Percentiles rank a stretch among this genome's conserved stretches.
Evolutionary conservation across 495 filamentous ascomycete species (phyloP).

Genomic region (Daldinia bambusicola): DNA sequence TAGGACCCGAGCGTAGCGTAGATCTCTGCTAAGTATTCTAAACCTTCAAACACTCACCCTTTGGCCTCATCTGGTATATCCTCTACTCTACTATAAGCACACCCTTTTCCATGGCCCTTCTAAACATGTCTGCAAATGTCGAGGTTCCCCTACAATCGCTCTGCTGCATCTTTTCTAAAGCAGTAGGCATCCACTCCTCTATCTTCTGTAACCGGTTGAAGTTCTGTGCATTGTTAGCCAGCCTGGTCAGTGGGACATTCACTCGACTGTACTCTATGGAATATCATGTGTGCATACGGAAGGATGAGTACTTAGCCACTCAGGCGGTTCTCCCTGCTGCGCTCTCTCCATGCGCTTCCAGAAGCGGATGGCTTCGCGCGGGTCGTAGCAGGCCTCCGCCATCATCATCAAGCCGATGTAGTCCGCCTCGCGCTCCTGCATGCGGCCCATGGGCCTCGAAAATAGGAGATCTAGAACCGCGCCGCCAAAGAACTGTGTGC

Average conservation of each 20-base stretch:
- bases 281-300: conserved; percentile 61
- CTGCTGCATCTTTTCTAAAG: conserved; percentile 60
- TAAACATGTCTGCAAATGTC: conserved; percentile 53
- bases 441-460: conserved; percentile 74
- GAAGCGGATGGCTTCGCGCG: conserved; percentile 73
- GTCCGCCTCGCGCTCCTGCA: conserved; percentile 76
- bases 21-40: neutral
- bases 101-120: conserved; percentile 46
- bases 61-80: neutral
- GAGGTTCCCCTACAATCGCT: conserved; percentile 62
- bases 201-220: conserved; percentile 77
- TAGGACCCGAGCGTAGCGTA: no score
- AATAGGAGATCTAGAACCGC: conserved; percentile 70
- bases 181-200: conserved; percentile 70
- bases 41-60: neutral
- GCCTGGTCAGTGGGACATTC: neutral
- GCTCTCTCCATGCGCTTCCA: conserved; percentile 81
- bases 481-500: conserved; percentile 55
- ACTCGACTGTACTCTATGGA: no score
- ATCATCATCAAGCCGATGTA: conserved; percentile 84
- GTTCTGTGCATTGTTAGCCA: conserved; percentile 58
- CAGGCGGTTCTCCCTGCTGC: conserved; percentile 68
- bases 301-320: conserved; percentile 90
- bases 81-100: conserved; percentile 34
- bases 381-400: conserved; percentile 72